Evolutionary conservation across 2,329 filamentous ascomycete genomes (phyloP), one percentile per base, ranked within the genome.

Genomic region (Trichoderma sp.): DNA sequence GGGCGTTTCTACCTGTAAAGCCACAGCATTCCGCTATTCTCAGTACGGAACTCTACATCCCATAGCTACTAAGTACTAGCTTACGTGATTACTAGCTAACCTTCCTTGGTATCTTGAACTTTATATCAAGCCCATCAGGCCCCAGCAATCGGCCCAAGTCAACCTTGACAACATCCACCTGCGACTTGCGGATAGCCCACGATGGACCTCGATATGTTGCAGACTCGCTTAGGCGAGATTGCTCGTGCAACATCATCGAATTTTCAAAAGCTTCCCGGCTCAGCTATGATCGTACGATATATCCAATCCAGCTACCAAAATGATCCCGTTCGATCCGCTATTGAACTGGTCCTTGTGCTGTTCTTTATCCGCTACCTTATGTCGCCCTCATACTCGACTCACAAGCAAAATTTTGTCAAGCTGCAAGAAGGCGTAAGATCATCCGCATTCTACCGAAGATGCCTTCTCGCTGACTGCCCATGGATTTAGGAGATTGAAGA

Each of bases 281-380:
- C 95, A 34, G 92, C 95, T 52, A 97, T 99, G 74, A 85, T 98
- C 76, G 88, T 97, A 74, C 92, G 96, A 71, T 99, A 99, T 81
- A 94, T 99, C 78, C 93, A 93, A 80, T 97, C 94, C 69, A 97
- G 94, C 79, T 98, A 99, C 83, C 96, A 99, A 83, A 91, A 99
- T 78, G 96, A 99, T 76, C 96, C 96, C 11, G 89, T 98, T 68
- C 91, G 96, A 66, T 97, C 93, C 64, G 93, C 93, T 49, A 93
- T 99, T 73, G 96, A 99, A 81, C 84, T 99, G 61, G 90, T 98
- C 73, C 86, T 99, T 70, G 92, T 99, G 74, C 88, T 99, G 66
- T 99, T 99, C 82, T 96, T 96, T 72, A 91, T 99, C 69, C 89
- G 94, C 72, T 99, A 99, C 80, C 85, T 99, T 66, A 85, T 98